Conservation (phyloP, 2,329 filamentous ascomycete species). For the Nectriaceae sp. region DNA sequence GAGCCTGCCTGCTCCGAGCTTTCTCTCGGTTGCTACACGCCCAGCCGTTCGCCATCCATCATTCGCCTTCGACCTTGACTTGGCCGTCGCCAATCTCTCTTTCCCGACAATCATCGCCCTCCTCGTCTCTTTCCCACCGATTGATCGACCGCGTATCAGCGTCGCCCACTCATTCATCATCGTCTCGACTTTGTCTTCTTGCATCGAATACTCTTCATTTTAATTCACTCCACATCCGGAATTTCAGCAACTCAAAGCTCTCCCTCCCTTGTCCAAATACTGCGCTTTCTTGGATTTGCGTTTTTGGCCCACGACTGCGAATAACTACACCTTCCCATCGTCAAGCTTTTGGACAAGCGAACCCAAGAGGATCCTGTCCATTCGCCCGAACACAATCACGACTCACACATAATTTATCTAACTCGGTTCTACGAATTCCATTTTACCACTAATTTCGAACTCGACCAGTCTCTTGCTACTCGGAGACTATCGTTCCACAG, state of each 20-base stretch:
- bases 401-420: constrained; percentile 25
- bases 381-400: constrained; percentile 23
- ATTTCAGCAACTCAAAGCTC: constrained; percentile 17
- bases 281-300: constrained; percentile 28
- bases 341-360: constrained; percentile 19
- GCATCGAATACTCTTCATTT: constrained; percentile 20
- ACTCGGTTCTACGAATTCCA: constrained; percentile 17
- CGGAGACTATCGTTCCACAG: constrained; percentile 19
- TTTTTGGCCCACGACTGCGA: constrained; percentile 16
- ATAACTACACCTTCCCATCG: constrained; percentile 15
- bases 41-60: constrained; percentile 2
- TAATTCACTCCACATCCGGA: constrained; percentile 21
- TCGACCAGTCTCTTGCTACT: constrained; percentile 14
- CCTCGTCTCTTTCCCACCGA: constrained; percentile 9
- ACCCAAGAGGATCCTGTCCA: constrained; percentile 18
- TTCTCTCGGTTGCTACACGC: background rate
- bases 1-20: background rate
- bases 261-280: constrained; percentile 16
- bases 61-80: constrained; percentile 1
- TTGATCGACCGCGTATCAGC: constrained; percentile 16
- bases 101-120: constrained; percentile 6
- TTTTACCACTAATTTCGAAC: constrained; percentile 21
- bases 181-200: constrained; percentile 16
- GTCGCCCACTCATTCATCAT: constrained; percentile 27
- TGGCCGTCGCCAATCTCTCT: constrained; percentile 6